Base-by-base conservation (phyloP, 2,329 filamentous ascomycete genomes). In the Keithomyces neogunnii region DNA sequence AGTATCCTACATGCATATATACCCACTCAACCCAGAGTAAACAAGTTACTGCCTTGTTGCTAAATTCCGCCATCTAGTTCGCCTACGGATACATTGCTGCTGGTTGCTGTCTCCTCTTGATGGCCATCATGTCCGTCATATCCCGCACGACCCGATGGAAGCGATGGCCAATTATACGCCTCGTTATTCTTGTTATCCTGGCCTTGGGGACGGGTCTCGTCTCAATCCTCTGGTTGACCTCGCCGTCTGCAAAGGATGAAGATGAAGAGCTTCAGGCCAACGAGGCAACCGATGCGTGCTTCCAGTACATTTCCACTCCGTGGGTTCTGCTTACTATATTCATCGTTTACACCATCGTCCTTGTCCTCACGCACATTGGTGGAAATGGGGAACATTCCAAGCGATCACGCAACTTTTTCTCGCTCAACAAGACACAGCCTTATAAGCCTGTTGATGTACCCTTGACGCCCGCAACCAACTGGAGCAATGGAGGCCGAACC, bases 241-340 rank as follows among this genome's bases (percentile, higher is more conserved):
- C 40, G n/a, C 47, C 44, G 5, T 35, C 40, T n/a, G 6, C 40
- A 3, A n/a, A 42, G n/a, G n/a, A 10, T 32, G 33, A 45, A 45
- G 30, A 42, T 3, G 44, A n/a, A 11, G 33, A 50, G 31, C 8
- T 45, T 3, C n/a, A 36, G 5, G 13, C 4, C 8, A 31, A 3
- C 19, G 19, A 19, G 19, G 19, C 19, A 19, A 19, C 19, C 19
- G 51, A 57, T 5, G 19, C 47, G 8, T 44, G 54, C 10, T n/a
- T 29, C 1, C 47, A 49, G 3, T 69, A 60, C 46, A 56, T 66
- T 32, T 35, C 36, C 7, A 63, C 59, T 7, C 50, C 61, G 7
- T 68, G 65, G 67, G 60, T 67, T 13, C 48, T 69, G 11, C 66
- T 66, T 6, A 60, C 60, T 3, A 63, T 70, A 32, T 63, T 60